Percentiles rank a stretch among this genome's conserved stretches.
Evolutionary conservation across 2,329 filamentous ascomycete genomes (phyloP).

Genomic region (Ilyonectria robusta): DNA sequence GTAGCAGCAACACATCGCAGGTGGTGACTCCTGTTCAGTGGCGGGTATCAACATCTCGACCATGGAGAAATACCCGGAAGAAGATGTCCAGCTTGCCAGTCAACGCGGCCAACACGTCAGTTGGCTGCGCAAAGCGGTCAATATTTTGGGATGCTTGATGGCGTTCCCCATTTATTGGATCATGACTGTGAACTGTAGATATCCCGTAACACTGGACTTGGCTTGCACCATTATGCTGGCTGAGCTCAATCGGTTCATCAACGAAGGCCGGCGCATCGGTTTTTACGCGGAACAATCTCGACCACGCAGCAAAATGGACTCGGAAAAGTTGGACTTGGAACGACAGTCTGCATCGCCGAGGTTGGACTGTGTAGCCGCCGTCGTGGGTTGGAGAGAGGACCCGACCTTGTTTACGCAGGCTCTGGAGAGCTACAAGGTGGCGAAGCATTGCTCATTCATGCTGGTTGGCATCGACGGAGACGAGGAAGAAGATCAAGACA

Average conservation of each 20-base stretch:
- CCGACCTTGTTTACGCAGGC: slow-evolving; percentile 40
- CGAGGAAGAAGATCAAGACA: slow-evolving; percentile 40
- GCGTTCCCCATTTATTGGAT: slow-evolving; percentile 38
- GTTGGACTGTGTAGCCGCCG: slow-evolving; percentile 42
- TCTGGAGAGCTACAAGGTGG: slow-evolving; percentile 41
- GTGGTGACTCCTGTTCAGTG: background rate
- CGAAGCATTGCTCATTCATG: slow-evolving; percentile 37
- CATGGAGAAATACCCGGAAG: slow-evolving; percentile 1
- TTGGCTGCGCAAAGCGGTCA: slow-evolving; percentile 33
- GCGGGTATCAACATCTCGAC: background rate
- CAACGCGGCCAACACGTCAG: slow-evolving; percentile 28
- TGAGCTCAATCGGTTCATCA: slow-evolving; percentile 42
- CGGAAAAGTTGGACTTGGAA: slow-evolving; percentile 35
- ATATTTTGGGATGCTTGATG: slow-evolving; percentile 38
- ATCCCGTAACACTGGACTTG: slow-evolving; percentile 42
- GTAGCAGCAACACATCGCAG: background rate
- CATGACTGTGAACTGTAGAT: slow-evolving; percentile 39
- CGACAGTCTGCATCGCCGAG: slow-evolving; percentile 16
- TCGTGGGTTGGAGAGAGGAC: slow-evolving; percentile 46
- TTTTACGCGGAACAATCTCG: slow-evolving; percentile 29
- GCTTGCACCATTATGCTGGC: slow-evolving; percentile 39
- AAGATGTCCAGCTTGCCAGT: slow-evolving; percentile 4
- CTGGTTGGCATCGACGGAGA: slow-evolving; percentile 45
- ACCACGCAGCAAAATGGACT: slow-evolving; percentile 20
- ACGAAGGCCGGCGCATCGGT: slow-evolving; percentile 38